Conservation (phyloP, 2,329 filamentous ascomycete genomes). For the Fusarium illudens region DNA sequence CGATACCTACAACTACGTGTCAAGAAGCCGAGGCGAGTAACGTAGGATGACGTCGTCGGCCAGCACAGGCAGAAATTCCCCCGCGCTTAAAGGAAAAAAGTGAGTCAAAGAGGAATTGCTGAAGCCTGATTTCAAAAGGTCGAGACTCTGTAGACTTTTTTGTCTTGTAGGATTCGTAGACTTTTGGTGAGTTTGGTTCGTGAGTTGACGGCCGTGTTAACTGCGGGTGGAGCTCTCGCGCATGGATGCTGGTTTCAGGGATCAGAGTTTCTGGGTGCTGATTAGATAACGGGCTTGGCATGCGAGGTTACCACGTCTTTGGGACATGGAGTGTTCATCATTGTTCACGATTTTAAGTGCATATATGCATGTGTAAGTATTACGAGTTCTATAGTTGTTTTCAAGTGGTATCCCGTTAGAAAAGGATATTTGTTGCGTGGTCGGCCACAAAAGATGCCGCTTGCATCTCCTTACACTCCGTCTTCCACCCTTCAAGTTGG, state of each 20-base stretch:
- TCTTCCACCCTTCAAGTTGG: no score
- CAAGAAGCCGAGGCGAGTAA: conserved; percentile 33
- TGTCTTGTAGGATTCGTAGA: not conserved
- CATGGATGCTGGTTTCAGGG: conserved; percentile 13
- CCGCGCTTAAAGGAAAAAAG: not conserved
- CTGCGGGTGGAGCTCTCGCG: conserved; percentile 23
- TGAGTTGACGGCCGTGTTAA: not conserved
- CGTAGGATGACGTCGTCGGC: conserved; percentile 25
- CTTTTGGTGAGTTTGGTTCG: not conserved
- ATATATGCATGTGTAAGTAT: no score
- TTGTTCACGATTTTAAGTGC: no score
- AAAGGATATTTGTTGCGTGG: no score
- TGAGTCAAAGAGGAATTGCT: not conserved
- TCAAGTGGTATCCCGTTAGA: no score
- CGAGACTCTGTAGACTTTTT: not conserved
- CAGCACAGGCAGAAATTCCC: conserved; percentile 14
- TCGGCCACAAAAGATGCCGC: no score
- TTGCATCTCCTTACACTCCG: no score
- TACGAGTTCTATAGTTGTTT: no score
- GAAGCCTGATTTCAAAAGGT: not conserved
- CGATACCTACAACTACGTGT: conserved; percentile 36
- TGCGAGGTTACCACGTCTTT: not conserved
- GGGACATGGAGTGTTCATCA: no score
- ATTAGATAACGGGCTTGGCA: conserved; percentile 39
- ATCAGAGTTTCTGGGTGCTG: conserved; percentile 25